phyloP scores from a whole-genome alignment of 768 basidiomycete species.

The Leucosporidium scottii region DNA sequence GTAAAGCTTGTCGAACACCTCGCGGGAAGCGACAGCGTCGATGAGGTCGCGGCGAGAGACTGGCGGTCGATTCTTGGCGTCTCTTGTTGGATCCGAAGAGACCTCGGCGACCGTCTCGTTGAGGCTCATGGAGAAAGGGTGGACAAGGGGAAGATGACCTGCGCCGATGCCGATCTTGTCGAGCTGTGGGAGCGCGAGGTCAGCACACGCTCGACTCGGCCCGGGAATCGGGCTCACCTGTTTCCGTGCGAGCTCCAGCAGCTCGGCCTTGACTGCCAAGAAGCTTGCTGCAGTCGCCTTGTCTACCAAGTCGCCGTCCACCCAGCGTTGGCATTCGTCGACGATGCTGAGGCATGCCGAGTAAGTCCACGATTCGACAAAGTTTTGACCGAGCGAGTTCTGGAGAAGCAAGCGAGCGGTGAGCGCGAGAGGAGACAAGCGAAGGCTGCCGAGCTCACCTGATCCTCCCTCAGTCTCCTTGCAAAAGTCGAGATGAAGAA shows the following conservation, averaged over 20 bases:
- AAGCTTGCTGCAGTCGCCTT: slow-evolving; percentile 50
- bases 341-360: slow-evolving; percentile 78
- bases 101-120: slow-evolving; percentile 37
- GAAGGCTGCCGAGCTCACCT: slow-evolving; percentile 49
- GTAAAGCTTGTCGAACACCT: slow-evolving; percentile 72
- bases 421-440: not conserved
- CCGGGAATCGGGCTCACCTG: slow-evolving; percentile 53
- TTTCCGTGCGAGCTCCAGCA: slow-evolving; percentile 75
- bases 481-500: slow-evolving; percentile 73
- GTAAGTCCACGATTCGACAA: slow-evolving; percentile 89
- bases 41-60: slow-evolving; percentile 29
- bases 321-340: slow-evolving; percentile 69
- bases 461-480: slow-evolving; percentile 62
- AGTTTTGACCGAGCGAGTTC: slow-evolving; percentile 48
- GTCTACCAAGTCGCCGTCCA: slow-evolving; percentile 48
- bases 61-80: slow-evolving; percentile 7
- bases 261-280: slow-evolving; percentile 76
- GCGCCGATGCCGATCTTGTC: slow-evolving; percentile 71
- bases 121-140: slow-evolving; percentile 62
- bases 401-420: not conserved
- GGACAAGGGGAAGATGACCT: slow-evolving; percentile 61
- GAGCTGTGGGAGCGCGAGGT: slow-evolving; percentile 50
- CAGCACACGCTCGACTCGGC: not conserved
- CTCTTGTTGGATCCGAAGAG: not conserved
- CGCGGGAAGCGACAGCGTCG: slow-evolving; percentile 42